phyloP scores from a whole-genome alignment of 495 filamentous ascomycete genomes.

The Filosporella fistucella region DNA sequence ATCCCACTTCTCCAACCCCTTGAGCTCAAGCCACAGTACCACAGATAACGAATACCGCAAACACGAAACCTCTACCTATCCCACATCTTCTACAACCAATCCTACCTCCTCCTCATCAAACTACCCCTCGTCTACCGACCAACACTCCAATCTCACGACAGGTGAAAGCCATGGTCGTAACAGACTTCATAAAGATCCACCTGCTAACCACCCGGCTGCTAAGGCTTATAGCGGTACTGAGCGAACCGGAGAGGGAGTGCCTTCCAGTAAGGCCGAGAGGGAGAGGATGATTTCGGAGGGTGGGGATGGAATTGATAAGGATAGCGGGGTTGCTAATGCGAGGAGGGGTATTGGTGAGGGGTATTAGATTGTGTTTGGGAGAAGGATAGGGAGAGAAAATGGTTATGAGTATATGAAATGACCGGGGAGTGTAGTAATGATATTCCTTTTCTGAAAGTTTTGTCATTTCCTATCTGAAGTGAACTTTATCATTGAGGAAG shows the following conservation, averaged over 20 bases:
- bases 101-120: background rate
- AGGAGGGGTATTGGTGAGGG: background rate
- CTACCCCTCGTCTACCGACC: background rate
- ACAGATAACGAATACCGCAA: background rate
- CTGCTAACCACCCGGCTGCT: constrained; percentile 3
- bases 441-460: too few relatives aligned
- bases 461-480: too few relatives aligned
- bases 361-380: too few relatives aligned
- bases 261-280: background rate
- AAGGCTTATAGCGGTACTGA: background rate
- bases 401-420: too few relatives aligned
- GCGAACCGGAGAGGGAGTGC: background rate
- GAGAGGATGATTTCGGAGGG: background rate
- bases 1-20: too few relatives aligned
- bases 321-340: constrained; percentile 1
- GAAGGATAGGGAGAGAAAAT: too few relatives aligned
- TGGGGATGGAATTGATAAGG: background rate
- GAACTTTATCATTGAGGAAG: too few relatives aligned
- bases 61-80: background rate
- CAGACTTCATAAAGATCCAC: constrained; percentile 14
- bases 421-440: too few relatives aligned
- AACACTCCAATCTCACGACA: background rate
- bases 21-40: too few relatives aligned
- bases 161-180: constrained; percentile 2
- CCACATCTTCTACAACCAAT: background rate